These are phyloP conservation scores for Cladosporium sp. DNA, from an alignment of 2,329 filamentous ascomycete species.

Conservation along the genomic window DNA sequence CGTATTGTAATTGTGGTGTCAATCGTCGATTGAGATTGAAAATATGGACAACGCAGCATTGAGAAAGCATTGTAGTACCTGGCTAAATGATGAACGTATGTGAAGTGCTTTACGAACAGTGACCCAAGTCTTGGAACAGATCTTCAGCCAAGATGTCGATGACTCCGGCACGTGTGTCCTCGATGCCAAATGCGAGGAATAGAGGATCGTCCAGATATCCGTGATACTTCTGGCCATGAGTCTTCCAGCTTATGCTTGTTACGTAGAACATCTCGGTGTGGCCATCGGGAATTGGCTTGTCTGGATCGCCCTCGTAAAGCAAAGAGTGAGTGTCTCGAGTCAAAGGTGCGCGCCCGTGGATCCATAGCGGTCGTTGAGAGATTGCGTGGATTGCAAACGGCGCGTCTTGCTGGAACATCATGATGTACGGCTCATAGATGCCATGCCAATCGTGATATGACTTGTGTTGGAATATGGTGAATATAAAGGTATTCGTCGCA, in stretches of 20 bases:
- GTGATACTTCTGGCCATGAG: slow-evolving; percentile 46
- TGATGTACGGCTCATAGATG: slow-evolving; percentile 54
- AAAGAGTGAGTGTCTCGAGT: not conserved
- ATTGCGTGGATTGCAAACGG: slow-evolving; percentile 52
- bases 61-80: too few species aligned
- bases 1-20: too few species aligned
- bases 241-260: slow-evolving; percentile 55
- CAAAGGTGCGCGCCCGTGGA: slow-evolving; percentile 42
- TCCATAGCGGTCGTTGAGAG: slow-evolving; percentile 52
- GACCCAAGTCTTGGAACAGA: not conserved
- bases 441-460: slow-evolving; percentile 43
- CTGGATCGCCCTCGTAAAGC: not conserved
- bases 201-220: slow-evolving; percentile 55
- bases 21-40: too few species aligned
- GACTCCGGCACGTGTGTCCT: not conserved
- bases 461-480: slow-evolving; percentile 56
- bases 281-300: slow-evolving; percentile 18
- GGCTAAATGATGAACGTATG: not conserved
- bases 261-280: slow-evolving; percentile 56
- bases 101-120: not conserved
- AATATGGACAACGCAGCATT: too few species aligned
- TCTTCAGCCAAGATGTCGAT: slow-evolving; percentile 1
- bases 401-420: slow-evolving; percentile 46
- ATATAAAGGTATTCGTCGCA: slow-evolving; percentile 51
- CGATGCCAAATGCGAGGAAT: slow-evolving; percentile 52